A percentile compares a stretch with the other conserved stretches of the same genome.
phyloP scores from a whole-genome alignment of 2,329 filamentous ascomycete genomes.

The Tolypocladium album region DNA sequence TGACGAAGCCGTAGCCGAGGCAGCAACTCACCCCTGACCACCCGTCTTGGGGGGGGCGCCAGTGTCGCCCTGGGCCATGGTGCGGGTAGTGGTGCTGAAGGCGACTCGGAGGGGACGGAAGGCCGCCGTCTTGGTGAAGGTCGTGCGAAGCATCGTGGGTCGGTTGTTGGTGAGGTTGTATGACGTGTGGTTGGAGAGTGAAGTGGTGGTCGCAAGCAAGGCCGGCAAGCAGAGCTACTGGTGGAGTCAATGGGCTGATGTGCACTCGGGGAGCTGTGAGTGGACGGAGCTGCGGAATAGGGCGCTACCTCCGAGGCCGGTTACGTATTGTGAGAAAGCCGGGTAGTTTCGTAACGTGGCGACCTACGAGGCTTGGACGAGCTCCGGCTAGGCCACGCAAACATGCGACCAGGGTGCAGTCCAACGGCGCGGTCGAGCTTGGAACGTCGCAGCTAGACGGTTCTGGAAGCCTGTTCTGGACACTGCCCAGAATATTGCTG shows the following conservation, averaged over 20 bases:
- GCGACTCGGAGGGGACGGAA: slow-evolving; percentile 43
- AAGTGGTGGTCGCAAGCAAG: slow-evolving; percentile 1
- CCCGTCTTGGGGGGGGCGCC: slow-evolving; percentile 46
- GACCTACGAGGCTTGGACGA: background rate
- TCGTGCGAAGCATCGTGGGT: slow-evolving; percentile 55
- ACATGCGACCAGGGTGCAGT: background rate
- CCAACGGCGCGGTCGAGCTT: background rate
- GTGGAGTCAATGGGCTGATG: slow-evolving; percentile 4
- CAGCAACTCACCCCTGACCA: slow-evolving; percentile 37
- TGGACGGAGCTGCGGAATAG: background rate
- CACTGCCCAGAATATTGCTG: too few species aligned
- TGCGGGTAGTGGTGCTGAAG: slow-evolving; percentile 53
- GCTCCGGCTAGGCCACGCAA: background rate
- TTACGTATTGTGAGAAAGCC: fast-evolving
- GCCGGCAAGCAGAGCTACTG: background rate
- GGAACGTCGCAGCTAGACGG: background rate
- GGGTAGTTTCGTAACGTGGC: background rate
- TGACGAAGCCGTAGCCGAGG: background rate
- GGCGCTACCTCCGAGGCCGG: background rate
- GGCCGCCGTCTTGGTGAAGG: slow-evolving; percentile 43
- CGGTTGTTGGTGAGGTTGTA: slow-evolving; percentile 1
- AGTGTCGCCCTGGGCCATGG: slow-evolving; percentile 61
- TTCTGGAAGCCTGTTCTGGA: background rate
- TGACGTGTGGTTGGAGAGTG: slow-evolving; percentile 2
- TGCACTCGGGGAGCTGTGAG: background rate